Conservation (phyloP, 2,329 filamentous ascomycete genomes). For the Sclerotinia sclerotiorum region DNA sequence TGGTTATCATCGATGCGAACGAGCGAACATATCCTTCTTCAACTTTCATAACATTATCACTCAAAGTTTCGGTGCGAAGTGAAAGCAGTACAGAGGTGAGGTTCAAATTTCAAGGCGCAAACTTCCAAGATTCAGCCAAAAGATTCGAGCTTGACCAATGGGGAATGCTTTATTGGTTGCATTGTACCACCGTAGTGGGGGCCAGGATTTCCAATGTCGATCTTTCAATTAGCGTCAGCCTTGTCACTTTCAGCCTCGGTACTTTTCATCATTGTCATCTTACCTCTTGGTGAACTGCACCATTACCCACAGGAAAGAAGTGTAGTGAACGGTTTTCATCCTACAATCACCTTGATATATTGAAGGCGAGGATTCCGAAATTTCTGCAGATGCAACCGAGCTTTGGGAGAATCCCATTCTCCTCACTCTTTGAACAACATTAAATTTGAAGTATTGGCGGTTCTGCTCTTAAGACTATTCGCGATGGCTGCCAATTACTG, state of each 20-base stretch:
- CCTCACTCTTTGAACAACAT: neutral
- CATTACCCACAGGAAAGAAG: neutral
- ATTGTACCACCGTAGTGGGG: conserved; percentile 16
- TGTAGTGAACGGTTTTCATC: neutral
- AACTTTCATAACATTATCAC: conserved; percentile 16
- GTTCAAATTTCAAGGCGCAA: conserved; percentile 15
- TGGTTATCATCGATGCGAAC: conserved; percentile 32
- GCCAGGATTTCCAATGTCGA: conserved; percentile 1
- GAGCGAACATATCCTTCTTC: neutral
- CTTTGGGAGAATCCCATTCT: conserved; percentile 6
- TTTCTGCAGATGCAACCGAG: neutral
- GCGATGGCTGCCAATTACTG: conserved; percentile 29
- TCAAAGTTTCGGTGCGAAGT: conserved; percentile 4
- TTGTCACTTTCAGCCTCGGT: conserved; percentile 23
- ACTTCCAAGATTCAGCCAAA: conserved; percentile 21
- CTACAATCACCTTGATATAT: neutral
- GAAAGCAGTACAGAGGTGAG: conserved; percentile 1
- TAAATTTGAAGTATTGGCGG: neutral
- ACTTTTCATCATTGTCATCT: neutral
- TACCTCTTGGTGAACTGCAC: neutral
- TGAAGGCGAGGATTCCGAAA: neutral
- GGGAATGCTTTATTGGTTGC: conserved; percentile 23
- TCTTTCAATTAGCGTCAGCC: conserved; percentile 6
- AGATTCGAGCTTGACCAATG: conserved; percentile 20
- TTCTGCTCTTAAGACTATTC: neutral